A percentile compares a stretch with the other conserved stretches of the same genome.
phyloP scores from a whole-genome alignment of 2,329 filamentous ascomycete genomes.

The Septoria linicola region DNA sequence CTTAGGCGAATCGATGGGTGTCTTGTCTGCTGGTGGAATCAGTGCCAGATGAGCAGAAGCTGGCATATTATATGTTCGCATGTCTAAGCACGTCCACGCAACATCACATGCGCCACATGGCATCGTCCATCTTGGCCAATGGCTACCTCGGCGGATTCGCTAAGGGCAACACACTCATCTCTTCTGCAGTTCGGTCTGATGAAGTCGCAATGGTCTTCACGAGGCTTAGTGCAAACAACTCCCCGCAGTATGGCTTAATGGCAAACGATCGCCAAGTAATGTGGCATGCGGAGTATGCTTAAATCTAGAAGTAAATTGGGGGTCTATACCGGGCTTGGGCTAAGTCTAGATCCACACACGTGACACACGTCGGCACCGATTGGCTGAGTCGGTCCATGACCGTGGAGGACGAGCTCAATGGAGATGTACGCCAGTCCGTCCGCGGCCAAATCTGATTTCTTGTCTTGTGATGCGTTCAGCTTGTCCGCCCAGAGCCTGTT shows the following conservation, averaged over 20 bases:
- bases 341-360: constrained; percentile 6
- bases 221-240: constrained; percentile 5
- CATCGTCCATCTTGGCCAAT: neutral
- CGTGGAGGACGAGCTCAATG: neutral
- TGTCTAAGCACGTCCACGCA: constrained; percentile 2
- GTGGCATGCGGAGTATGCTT: constrained; percentile 8
- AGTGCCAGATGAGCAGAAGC: neutral
- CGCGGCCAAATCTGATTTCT: neutral
- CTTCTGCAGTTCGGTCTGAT: neutral
- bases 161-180: neutral
- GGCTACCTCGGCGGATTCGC: constrained; percentile 4
- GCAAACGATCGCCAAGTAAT: constrained; percentile 2
- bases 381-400: constrained; percentile 8
- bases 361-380: neutral
- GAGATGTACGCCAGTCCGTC: constrained; percentile 2
- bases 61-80: constrained; percentile 2
- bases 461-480: constrained; percentile 4
- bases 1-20: constrained; percentile 3
- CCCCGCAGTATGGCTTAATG: constrained; percentile 10
- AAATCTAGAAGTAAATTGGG: constrained; percentile 1
- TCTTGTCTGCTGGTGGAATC: neutral
- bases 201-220: constrained; percentile 4
- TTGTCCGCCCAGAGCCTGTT: neutral
- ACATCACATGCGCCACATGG: constrained; percentile 2
- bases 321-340: constrained; percentile 13